Percentiles rank a stretch among this genome's conserved stretches.
These are phyloP conservation scores for Plectosphaerella plurivora DNA, from an alignment of 2,329 filamentous ascomycete genomes.

Conservation along the genomic window DNA sequence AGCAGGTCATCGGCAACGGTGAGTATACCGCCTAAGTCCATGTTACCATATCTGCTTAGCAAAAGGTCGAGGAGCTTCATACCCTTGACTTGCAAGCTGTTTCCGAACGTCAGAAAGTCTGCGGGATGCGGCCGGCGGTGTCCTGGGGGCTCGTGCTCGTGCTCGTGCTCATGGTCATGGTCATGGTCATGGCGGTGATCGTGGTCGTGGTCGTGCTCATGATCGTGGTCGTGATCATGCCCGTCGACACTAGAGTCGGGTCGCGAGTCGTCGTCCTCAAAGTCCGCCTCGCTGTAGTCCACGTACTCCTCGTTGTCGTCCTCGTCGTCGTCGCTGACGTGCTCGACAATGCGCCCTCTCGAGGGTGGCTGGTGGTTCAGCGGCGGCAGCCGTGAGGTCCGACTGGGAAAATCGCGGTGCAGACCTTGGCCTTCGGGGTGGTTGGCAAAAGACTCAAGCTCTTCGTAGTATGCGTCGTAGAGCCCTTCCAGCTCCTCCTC, in stretches of 20 bases:
- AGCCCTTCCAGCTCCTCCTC: constrained; percentile 96
- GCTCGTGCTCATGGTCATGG: constrained; percentile 62
- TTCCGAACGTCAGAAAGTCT: constrained; percentile 97
- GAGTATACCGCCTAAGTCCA: constrained; percentile 81
- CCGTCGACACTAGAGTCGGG: not conserved
- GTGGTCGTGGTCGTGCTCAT: constrained; percentile 61
- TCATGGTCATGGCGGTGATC: constrained; percentile 58
- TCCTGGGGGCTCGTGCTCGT: constrained; percentile 48
- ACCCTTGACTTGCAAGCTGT: constrained; percentile 91
- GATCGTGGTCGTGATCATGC: constrained; percentile 56
- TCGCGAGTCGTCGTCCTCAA: constrained; percentile 44
- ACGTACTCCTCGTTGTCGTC: constrained; percentile 51
- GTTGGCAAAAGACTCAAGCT: constrained; percentile 95
- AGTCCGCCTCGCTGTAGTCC: constrained; percentile 46
- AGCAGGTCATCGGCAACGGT: constrained; percentile 97
- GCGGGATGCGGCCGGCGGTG: constrained; percentile 39
- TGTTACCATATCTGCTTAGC: constrained; percentile 40
- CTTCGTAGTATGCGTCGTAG: constrained; percentile 97
- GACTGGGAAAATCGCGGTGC: constrained; percentile 58
- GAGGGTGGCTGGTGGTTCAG: constrained; percentile 66
- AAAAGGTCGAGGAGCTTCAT: constrained; percentile 43
- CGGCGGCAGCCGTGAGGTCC: constrained; percentile 54
- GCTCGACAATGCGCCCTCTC: constrained; percentile 68
- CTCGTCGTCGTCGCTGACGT: constrained; percentile 51
- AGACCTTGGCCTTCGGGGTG: constrained; percentile 68